A percentile compares a stretch with the other conserved stretches of the same genome.
These are phyloP conservation scores for Termitomyces sp. DNA, from an alignment of 768 basidiomycete genomes.

Conservation along the genomic window DNA sequence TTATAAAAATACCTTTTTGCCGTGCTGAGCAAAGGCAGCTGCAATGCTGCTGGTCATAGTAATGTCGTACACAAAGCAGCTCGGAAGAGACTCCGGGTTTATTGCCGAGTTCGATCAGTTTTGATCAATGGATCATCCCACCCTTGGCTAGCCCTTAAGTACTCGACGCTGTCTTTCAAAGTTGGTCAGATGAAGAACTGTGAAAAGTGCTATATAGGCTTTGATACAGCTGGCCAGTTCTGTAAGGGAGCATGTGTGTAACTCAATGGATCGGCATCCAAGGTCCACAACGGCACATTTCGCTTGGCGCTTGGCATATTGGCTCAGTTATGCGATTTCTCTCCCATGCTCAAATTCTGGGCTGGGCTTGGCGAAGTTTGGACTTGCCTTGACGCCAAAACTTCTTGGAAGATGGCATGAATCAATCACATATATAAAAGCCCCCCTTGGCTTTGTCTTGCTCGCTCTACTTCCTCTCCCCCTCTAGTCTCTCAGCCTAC, in stretches of 20 bases:
- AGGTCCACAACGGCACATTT: slow-evolving; percentile 1
- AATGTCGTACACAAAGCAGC: background rate
- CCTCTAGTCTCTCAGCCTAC: background rate
- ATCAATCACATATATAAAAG: slow-evolving; percentile 15
- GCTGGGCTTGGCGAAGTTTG: slow-evolving; percentile 11
- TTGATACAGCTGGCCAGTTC: too few relatives aligned
- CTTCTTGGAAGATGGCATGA: slow-evolving; percentile 16
- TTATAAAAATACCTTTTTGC: slow-evolving; percentile 30
- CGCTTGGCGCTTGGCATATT: slow-evolving; percentile 19
- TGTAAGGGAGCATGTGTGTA: background rate
- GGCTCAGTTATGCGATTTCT: background rate
- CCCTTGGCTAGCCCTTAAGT: background rate
- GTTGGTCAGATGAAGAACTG: too few relatives aligned
- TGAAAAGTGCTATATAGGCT: too few relatives aligned
- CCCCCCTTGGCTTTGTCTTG: background rate
- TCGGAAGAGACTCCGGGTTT: slow-evolving; percentile 1
- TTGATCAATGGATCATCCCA: slow-evolving; percentile 5
- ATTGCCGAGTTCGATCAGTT: slow-evolving; percentile 5
- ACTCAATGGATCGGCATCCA: background rate
- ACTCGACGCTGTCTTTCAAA: too few relatives aligned
- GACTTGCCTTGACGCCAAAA: slow-evolving; percentile 14
- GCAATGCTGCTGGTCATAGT: slow-evolving; percentile 9
- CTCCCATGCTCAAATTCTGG: slow-evolving; percentile 1
- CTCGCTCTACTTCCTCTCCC: background rate
- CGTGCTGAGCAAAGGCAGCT: slow-evolving; percentile 32